Evolutionary conservation across 73 alveolate genomes (phyloP).

Genomic region (Paramecium tetraurelia): DNA sequence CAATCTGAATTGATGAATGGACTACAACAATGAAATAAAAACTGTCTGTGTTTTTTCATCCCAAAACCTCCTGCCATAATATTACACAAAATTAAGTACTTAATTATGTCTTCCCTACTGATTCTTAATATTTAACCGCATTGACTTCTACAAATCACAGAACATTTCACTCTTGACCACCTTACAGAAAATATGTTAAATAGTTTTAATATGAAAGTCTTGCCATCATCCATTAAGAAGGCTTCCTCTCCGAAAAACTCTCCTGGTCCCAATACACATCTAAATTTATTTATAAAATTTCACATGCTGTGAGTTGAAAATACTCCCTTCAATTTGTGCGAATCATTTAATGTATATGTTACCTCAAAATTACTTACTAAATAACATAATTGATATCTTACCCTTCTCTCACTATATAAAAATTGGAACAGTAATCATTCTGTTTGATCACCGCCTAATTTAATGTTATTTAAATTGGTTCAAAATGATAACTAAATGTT

Average conservation of each 20-base stretch:
- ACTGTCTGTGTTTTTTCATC: neutral
- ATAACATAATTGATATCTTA: neutral
- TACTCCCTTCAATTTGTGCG: neutral
- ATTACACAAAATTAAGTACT: neutral
- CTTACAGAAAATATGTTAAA: neutral
- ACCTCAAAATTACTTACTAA: conserved; percentile 22
- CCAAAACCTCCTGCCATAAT: neutral
- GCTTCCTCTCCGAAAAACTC: conserved; percentile 48
- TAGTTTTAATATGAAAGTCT: neutral
- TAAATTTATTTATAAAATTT: neutral
- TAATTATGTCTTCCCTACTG: conserved; percentile 19
- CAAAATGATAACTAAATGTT: conserved; percentile 33
- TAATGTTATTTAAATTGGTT: neutral
- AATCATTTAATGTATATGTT: neutral
- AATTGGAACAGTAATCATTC: neutral
- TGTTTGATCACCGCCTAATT: neutral
- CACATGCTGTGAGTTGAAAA: neutral
- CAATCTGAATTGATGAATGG: conserved; percentile 17
- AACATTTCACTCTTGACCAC: conserved; percentile 5
- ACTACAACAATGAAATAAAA: neutral
- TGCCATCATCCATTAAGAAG: neutral
- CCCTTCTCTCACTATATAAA: conserved; percentile 31
- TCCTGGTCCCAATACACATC: conserved; percentile 45
- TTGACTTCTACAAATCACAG: conserved; percentile 18
- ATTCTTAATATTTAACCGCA: neutral